Base-by-base conservation (phyloP, 1,284 basidiomycete genomes). In the Blastosporella zonata region DNA sequence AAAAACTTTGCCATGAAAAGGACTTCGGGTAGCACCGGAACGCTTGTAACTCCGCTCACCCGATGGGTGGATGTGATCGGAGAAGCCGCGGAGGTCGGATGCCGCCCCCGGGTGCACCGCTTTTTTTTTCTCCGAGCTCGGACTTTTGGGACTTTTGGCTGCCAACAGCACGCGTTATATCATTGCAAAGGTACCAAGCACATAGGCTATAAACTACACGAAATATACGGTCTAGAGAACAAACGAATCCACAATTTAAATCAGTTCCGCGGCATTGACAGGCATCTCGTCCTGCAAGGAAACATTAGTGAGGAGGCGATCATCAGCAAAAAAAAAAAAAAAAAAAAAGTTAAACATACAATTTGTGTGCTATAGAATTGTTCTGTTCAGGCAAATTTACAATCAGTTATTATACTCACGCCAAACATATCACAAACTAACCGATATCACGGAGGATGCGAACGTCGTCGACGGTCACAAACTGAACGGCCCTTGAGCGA, bases 341-440 rank as follows among this genome's bases (percentile, higher is more conserved):
- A 54, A 22, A 39, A 31, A 49, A 31, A 34, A 17, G 5, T 41
- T 8, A 34, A 33, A 48, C 70, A 78, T 67, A 90, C 88, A 62
- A 94, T 93, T 62, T 93, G 90, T 53, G 89, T 90, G 68, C 85
- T 87, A 69, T 91, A 90, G 71, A 86, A 91, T 80, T 87, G 84
- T 73, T 91, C 88, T 89, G 60, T 56, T 50, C 43, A 31, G 52
- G 45, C 25, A 31, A 43, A 21, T 43, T 21, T 27, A 55, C 33
- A 35, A 43, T 57, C 38, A 58, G 49, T 40, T 25, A 46, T 39
- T 49, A n/a, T n/a, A 36, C n/a, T 54, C 55, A 50, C 46, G 37
- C 50, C 57, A 54, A 59, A 39, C 43, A 10, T 29, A 41, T 28
- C 28, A 46, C 38, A 43, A 37, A 70, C 79, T 66, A 67, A 88